Base-by-base conservation (phyloP, 352 stramenopile genomes). In the Phytophthora colocasiae region DNA sequence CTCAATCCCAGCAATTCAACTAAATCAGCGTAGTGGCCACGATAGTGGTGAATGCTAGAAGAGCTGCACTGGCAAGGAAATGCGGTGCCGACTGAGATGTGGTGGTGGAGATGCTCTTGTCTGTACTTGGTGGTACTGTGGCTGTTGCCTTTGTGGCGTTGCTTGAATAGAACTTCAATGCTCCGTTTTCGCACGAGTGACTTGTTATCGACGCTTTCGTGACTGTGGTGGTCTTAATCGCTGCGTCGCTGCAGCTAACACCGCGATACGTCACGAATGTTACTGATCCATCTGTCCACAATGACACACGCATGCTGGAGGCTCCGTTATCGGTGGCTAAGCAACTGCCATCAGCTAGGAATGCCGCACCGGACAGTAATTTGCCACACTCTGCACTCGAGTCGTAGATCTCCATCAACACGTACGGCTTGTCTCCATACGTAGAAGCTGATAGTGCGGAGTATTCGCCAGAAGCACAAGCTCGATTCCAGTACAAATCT, bases 341-440 rank as follows among this genome's bases (percentile, higher is more conserved):
- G 40, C 77, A 88, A 29, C 66, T 80, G 1, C 62, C 69, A 27
- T 85, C 77, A 3, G 74, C 77, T 6, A 78, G 45, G 51, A 83
- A 84, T 7, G 71, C 77, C 11, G 71, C 69, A 8, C 67, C 66
- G 4, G 77, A 82, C 11, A 75, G 56, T 2, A 84, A 53, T n/a
- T 68, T 71, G 0, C 45, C 45, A 36, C 73, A 83, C 19, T 57
- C 46, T 4, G 9, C 48, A 6, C 59, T 58, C 0, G 59, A 64
- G 17, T 75, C 45, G 59, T 79, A 82, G 14, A 79, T 73, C 45
- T 82, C 63, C 66, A 82, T 73, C 27, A 75, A 12, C 11, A 77
- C 51, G 32, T 71, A 77, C 27, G 63, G 59, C 12, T 70, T 63
- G 29, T 39, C 45, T 11, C 31, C 63, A 36, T 74, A 82, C 7